phyloP scores from a whole-genome alignment of 2,329 filamentous ascomycete genomes.

The Pyricularia sp. region DNA sequence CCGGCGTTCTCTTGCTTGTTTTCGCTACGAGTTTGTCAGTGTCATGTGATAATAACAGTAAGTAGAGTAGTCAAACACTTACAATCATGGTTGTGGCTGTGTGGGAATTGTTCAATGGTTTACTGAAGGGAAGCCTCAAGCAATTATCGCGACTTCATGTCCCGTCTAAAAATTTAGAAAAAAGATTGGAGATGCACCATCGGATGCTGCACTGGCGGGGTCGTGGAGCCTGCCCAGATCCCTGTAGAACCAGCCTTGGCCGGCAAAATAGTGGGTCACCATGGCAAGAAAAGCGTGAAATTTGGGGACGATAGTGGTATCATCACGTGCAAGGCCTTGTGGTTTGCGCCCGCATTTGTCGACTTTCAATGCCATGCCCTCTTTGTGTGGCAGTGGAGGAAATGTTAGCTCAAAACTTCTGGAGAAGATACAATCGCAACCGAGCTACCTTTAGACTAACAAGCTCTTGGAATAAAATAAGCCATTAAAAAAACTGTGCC shows the following conservation, averaged over 20 bases:
- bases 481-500: background rate
- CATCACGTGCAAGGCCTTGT: background rate
- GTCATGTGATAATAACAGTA: background rate
- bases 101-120: background rate
- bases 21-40: conserved; percentile 33
- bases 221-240: background rate
- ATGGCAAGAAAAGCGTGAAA: background rate
- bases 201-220: background rate
- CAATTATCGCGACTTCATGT: background rate
- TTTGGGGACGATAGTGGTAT: background rate
- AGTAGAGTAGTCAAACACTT: background rate
- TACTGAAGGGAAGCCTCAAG: background rate
- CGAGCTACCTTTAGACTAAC: background rate
- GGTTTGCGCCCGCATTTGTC: background rate
- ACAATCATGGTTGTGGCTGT: background rate
- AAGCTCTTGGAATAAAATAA: background rate
- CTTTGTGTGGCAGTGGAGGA: background rate
- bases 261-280: background rate
- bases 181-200: background rate
- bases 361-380: background rate
- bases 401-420: background rate
- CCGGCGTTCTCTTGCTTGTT: conserved; percentile 68
- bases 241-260: background rate
- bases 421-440: background rate
- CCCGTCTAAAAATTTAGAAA: conserved; percentile 1